Conservation (phyloP, 352 stramenopile species). For the Blastocystis sp. region DNA sequence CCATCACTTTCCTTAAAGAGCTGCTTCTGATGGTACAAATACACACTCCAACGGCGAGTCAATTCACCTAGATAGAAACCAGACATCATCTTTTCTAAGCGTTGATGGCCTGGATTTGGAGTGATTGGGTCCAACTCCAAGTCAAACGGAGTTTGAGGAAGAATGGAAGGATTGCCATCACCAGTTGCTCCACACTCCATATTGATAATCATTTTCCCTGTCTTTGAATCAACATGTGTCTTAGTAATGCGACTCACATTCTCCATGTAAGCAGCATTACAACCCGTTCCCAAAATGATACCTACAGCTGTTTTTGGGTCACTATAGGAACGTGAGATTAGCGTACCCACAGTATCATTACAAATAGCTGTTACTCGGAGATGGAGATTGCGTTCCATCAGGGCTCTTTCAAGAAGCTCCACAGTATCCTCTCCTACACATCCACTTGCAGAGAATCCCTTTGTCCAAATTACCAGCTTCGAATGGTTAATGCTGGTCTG, state of each 20-base stretch:
- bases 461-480: constrained; percentile 67
- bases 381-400: constrained; percentile 49
- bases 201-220: constrained; percentile 66
- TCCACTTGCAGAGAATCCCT: constrained; percentile 64
- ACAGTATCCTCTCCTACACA: constrained; percentile 65
- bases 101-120: constrained; percentile 64
- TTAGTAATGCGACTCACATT: constrained; percentile 65
- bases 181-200: constrained; percentile 68
- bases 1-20: neutral
- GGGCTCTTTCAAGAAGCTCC: constrained; percentile 61
- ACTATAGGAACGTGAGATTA: constrained; percentile 64
- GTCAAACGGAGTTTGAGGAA: constrained; percentile 64
- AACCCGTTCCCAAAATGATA: constrained; percentile 67
- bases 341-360: constrained; percentile 67
- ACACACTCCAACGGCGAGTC: constrained; percentile 53
- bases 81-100: constrained; percentile 68
- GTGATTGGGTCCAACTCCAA: constrained; percentile 61
- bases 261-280: constrained; percentile 67
- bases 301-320: constrained; percentile 64
- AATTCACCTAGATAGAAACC: constrained; percentile 67
- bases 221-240: neutral
- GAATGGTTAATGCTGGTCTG: constrained; percentile 64
- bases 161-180: constrained; percentile 30
- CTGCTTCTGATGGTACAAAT: constrained; percentile 62
- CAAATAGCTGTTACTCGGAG: constrained; percentile 64